Evolutionary conservation across 352 stramenopile species (phyloP).

Genomic region (Phytophthora idaei): DNA sequence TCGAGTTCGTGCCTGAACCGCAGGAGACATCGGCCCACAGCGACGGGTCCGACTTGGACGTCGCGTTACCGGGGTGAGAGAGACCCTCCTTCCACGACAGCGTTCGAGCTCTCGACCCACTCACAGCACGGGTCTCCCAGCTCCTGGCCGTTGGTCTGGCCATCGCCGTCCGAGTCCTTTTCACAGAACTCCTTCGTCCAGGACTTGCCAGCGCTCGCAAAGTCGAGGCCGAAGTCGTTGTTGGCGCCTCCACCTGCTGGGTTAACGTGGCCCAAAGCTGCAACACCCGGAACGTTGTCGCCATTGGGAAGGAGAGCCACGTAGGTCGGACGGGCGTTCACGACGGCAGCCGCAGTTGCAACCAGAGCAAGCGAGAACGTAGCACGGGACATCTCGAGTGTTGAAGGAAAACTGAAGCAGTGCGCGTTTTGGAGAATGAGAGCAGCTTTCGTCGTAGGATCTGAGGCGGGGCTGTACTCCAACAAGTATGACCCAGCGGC

Average conservation of each 20-base stretch:
- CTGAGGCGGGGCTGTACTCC: slow-evolving; percentile 9
- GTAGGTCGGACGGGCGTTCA: slow-evolving; percentile 33
- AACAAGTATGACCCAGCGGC: background rate
- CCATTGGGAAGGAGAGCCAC: slow-evolving; percentile 39
- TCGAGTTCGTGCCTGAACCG: slow-evolving; percentile 12
- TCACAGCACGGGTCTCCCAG: slow-evolving; percentile 81
- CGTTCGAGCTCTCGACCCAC: slow-evolving; percentile 46
- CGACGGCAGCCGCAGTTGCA: slow-evolving; percentile 16
- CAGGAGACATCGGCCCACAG: slow-evolving; percentile 40
- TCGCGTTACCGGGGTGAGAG: slow-evolving; percentile 40
- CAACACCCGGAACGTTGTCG: slow-evolving; percentile 32
- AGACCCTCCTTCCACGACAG: slow-evolving; percentile 33
- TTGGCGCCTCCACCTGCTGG: slow-evolving; percentile 32
- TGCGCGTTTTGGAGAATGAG: slow-evolving; percentile 23
- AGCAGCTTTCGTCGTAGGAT: background rate
- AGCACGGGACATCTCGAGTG: slow-evolving; percentile 13
- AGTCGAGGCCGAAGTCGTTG: slow-evolving; percentile 38
- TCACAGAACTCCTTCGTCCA: slow-evolving; percentile 67
- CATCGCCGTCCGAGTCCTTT: slow-evolving; percentile 79
- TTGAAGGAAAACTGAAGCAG: background rate
- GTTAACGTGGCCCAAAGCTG: slow-evolving; percentile 43
- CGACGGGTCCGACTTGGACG: slow-evolving; percentile 25
- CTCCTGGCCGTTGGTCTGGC: slow-evolving; percentile 85
- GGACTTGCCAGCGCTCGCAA: slow-evolving; percentile 7
- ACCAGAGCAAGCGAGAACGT: slow-evolving; percentile 27